A percentile compares a stretch with the other conserved stretches of the same genome.
Evolutionary conservation across 805 yeast species (phyloP).

Genomic region (Myxozyma geophila): DNA sequence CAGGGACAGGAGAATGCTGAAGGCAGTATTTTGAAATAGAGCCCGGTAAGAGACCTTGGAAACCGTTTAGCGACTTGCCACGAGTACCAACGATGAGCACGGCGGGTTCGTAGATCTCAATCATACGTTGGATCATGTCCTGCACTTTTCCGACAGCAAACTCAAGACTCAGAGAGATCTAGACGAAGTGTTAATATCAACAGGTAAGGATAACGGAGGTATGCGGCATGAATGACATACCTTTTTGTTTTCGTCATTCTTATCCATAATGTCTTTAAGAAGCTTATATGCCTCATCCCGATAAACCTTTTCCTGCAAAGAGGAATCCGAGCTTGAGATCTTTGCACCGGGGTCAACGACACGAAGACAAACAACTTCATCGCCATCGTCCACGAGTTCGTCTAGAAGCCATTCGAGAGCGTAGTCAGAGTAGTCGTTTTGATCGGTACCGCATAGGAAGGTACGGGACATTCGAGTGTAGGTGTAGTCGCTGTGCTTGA

Average conservation of each 20-base stretch:
- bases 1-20: slow-evolving; percentile 54
- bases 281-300: slow-evolving; percentile 46
- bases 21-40: slow-evolving; percentile 55
- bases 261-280: slow-evolving; percentile 44
- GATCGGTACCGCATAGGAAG: slow-evolving; percentile 52
- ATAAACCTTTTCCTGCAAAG: slow-evolving; percentile 40
- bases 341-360: slow-evolving; percentile 48
- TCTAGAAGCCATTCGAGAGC: slow-evolving; percentile 55
- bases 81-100: slow-evolving; percentile 54
- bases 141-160: slow-evolving; percentile 53
- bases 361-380: slow-evolving; percentile 52
- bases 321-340: slow-evolving; percentile 34
- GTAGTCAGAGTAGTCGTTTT: slow-evolving; percentile 49
- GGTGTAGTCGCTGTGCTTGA: slow-evolving; percentile 48
- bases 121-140: slow-evolving; percentile 49
- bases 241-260: slow-evolving; percentile 47
- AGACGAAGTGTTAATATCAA: background rate
- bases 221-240: slow-evolving; percentile 1
- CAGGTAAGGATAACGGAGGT: too few relatives aligned
- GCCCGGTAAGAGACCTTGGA: slow-evolving; percentile 51
- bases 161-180: slow-evolving; percentile 52
- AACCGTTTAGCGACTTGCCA: slow-evolving; percentile 49
- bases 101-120: slow-evolving; percentile 53
- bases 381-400: slow-evolving; percentile 52
- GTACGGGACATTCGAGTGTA: slow-evolving; percentile 50